These are phyloP conservation scores for Grifola frondosa DNA, from an alignment of 1,284 basidiomycete genomes.

Conservation along the genomic window DNA sequence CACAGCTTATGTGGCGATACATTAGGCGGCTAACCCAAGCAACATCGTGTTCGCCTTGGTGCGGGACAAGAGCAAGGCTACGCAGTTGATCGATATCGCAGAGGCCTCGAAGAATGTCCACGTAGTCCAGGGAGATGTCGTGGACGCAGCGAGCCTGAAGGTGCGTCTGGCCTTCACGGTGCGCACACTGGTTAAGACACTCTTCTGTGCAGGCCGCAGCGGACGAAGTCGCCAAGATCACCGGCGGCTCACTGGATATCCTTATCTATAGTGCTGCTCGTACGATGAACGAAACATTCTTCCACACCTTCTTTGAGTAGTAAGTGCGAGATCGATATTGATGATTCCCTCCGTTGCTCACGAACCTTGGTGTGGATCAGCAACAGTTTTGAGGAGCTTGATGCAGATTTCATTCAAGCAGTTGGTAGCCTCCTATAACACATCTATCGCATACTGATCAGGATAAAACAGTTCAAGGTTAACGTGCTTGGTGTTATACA, in stretches of 20 bases:
- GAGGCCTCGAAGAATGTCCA: neutral
- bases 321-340: slow-evolving; percentile 2
- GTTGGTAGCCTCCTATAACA: too few relatives aligned
- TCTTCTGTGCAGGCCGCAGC: slow-evolving; percentile 5
- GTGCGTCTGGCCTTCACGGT: neutral
- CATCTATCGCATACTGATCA: too few relatives aligned
- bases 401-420: slow-evolving; percentile 13
- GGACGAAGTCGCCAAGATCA: slow-evolving; percentile 1
- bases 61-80: neutral
- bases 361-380: too few relatives aligned
- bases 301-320: slow-evolving; percentile 9
- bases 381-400: slow-evolving; percentile 13
- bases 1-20: neutral
- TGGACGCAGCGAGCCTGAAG: neutral
- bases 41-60: slow-evolving; percentile 1
- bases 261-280: slow-evolving; percentile 13
- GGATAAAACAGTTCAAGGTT: slow-evolving; percentile 17
- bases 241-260: slow-evolving; percentile 7
- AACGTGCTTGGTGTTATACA: slow-evolving; percentile 36
- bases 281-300: neutral
- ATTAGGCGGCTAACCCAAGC: neutral
- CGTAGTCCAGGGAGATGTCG: slow-evolving; percentile 2
- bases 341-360: neutral
- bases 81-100: neutral
- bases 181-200: neutral